Percentiles rank a stretch among this genome's conserved stretches.
Evolutionary conservation across 768 basidiomycete species (phyloP).

Genomic region (Hygrophoropsis aurantiaca): DNA sequence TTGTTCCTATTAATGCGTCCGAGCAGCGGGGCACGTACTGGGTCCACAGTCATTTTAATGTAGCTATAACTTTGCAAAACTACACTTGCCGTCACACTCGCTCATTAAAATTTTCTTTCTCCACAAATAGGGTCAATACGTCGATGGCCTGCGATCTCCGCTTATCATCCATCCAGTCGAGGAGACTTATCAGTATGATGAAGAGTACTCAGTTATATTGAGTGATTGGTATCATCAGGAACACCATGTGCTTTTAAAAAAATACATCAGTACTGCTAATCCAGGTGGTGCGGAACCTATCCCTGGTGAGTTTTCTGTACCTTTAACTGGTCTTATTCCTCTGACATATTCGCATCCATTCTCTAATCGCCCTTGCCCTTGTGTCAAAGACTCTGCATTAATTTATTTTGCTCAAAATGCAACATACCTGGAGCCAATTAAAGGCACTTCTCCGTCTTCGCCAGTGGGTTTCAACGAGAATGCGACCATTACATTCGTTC

Average conservation of each 20-base stretch:
- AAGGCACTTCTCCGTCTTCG: slow-evolving; percentile 44
- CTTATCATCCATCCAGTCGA: slow-evolving; percentile 69
- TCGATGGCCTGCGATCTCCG: slow-evolving; percentile 90
- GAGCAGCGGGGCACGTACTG: slow-evolving; percentile 82
- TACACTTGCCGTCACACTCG: not conserved
- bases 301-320: slow-evolving; percentile 52
- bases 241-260: slow-evolving; percentile 57
- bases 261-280: slow-evolving; percentile 71
- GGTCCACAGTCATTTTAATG: slow-evolving; percentile 69
- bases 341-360: not conserved
- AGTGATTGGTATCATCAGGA: slow-evolving; percentile 93
- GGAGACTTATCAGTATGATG: slow-evolving; percentile 78
- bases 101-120: not conserved
- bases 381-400: slow-evolving; percentile 62
- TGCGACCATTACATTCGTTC: slow-evolving; percentile 74
- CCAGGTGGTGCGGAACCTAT: slow-evolving; percentile 88
- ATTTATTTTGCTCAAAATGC: slow-evolving; percentile 83
- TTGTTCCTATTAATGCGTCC: slow-evolving; percentile 65
- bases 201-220: slow-evolving; percentile 83
- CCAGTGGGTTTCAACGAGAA: slow-evolving; percentile 85
- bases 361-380: not conserved
- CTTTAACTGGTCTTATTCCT: not conserved
- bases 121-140: slow-evolving; percentile 72
- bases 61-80: slow-evolving; percentile 12
- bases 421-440: slow-evolving; percentile 62